These are phyloP conservation scores for Juglanconis oblonga DNA, from an alignment of 2,329 filamentous ascomycete genomes.

Conservation along the genomic window DNA sequence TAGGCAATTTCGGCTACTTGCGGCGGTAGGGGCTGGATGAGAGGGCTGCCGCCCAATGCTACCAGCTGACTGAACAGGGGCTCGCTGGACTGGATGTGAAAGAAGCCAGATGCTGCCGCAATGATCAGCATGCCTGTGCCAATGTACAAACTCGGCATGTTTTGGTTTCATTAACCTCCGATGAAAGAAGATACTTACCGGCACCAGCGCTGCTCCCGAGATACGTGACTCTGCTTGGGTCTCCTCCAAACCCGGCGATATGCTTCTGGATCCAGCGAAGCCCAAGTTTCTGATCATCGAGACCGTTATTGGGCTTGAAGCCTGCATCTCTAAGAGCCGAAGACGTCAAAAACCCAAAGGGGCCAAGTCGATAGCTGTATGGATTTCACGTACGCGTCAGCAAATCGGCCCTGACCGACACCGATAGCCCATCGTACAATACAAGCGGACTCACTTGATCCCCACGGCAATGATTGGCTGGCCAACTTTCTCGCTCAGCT, in stretches of 20 bases:
- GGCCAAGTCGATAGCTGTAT: slow-evolving; percentile 43
- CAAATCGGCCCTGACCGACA: not conserved
- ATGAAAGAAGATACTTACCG: slow-evolving; percentile 27
- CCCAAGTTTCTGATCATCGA: slow-evolving; percentile 36
- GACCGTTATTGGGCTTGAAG: slow-evolving; percentile 41
- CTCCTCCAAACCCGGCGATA: slow-evolving; percentile 33
- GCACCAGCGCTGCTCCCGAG: slow-evolving; percentile 48
- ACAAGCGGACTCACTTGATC: slow-evolving; percentile 35
- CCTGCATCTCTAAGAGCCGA: slow-evolving; percentile 42
- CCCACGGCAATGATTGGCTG: slow-evolving; percentile 44
- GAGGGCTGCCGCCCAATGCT: slow-evolving; percentile 10
- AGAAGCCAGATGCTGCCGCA: slow-evolving; percentile 7
- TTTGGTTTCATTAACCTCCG: no score
- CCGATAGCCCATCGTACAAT: not conserved
- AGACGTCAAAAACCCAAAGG: slow-evolving; percentile 45
- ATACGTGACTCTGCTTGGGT: slow-evolving; percentile 29
- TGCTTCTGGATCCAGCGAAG: slow-evolving; percentile 32
- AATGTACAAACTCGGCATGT: not conserved
- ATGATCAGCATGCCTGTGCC: not conserved
- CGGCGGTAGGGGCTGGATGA: slow-evolving; percentile 8
- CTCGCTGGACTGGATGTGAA: slow-evolving; percentile 12
- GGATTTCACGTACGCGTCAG: not conserved
- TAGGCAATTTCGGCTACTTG: slow-evolving; percentile 9
- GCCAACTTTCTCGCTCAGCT: slow-evolving; percentile 38
- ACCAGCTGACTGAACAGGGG: slow-evolving; percentile 14